Conservation (phyloP, 2,329 filamentous ascomycete genomes). For the Fusarium euwallaceae region DNA sequence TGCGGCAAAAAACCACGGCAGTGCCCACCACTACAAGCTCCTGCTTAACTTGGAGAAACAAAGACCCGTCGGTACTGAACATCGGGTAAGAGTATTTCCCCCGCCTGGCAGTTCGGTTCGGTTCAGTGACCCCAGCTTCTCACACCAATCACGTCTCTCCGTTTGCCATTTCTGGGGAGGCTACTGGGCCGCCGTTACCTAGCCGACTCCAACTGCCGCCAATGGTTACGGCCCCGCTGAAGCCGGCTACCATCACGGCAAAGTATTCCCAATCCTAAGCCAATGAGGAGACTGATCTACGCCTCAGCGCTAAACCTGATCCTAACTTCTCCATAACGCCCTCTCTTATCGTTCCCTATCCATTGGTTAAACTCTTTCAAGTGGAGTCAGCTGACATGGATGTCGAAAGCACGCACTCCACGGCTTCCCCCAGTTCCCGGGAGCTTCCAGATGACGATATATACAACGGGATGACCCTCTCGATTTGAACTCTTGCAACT, state of each 20-base stretch:
- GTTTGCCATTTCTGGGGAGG: constrained; percentile 27
- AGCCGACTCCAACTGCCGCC: constrained; percentile 39
- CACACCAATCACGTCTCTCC: not conserved
- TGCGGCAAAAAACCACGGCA: constrained; percentile 27
- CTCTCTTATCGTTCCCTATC: not conserved
- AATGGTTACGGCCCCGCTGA: constrained; percentile 39
- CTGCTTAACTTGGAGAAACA: constrained; percentile 37
- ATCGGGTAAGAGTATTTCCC: constrained; percentile 38
- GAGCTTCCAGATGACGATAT: constrained; percentile 3
- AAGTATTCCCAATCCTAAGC: constrained; percentile 6
- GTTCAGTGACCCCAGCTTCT: constrained; percentile 22
- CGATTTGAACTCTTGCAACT: not conserved
- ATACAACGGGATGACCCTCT: not conserved
- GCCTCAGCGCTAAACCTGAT: not conserved
- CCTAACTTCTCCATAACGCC: not conserved
- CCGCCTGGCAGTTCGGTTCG: constrained; percentile 5
- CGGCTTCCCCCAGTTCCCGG: not conserved
- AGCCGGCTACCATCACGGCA: constrained; percentile 39
- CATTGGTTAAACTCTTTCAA: not conserved
- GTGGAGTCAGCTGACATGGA: not conserved
- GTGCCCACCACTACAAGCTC: constrained; percentile 5
- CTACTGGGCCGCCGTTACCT: constrained; percentile 22
- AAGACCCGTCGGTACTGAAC: constrained; percentile 29
- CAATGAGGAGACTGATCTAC: not conserved
- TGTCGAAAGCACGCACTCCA: not conserved